These are phyloP conservation scores for Sanguinoderma infundibulare DNA, from an alignment of 1,284 basidiomycete species.

Conservation along the genomic window DNA sequence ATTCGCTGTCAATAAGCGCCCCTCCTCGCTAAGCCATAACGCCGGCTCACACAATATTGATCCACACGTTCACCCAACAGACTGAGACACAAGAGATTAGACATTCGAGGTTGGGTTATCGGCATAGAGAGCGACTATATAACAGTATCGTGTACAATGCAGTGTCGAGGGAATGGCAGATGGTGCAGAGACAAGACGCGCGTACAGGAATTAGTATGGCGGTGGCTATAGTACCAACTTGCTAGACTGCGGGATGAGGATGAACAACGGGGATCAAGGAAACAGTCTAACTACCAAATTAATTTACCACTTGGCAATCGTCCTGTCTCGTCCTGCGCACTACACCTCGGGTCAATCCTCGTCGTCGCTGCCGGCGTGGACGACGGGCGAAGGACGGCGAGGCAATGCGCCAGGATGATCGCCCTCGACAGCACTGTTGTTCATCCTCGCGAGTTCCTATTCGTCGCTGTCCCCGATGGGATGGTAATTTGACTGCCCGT, in stretches of 20 bases:
- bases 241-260: slow-evolving; percentile 27
- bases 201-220: slow-evolving; percentile 18
- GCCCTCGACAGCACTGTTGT: slow-evolving; percentile 35
- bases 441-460: slow-evolving; percentile 76
- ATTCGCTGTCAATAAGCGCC: neutral
- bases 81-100: neutral
- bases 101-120: neutral
- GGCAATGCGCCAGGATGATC: slow-evolving; percentile 24
- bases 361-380: slow-evolving; percentile 19
- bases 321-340: slow-evolving; percentile 26
- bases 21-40: neutral
- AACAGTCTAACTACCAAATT: slow-evolving; percentile 27
- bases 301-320: slow-evolving; percentile 23
- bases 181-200: slow-evolving; percentile 2
- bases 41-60: no score
- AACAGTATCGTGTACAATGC: slow-evolving; percentile 24
- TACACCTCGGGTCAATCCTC: slow-evolving; percentile 18
- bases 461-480: slow-evolving; percentile 57
- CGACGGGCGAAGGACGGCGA: slow-evolving; percentile 17
- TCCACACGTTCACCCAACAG: no score
- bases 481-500: slow-evolving; percentile 51
- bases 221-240: slow-evolving; percentile 16
- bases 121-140: slow-evolving; percentile 10
- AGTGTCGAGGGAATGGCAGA: slow-evolving; percentile 17
- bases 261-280: slow-evolving; percentile 27